phyloP scores from a whole-genome alignment of 345 rosid genomes.

The Eucalyptus regnans region DNA sequence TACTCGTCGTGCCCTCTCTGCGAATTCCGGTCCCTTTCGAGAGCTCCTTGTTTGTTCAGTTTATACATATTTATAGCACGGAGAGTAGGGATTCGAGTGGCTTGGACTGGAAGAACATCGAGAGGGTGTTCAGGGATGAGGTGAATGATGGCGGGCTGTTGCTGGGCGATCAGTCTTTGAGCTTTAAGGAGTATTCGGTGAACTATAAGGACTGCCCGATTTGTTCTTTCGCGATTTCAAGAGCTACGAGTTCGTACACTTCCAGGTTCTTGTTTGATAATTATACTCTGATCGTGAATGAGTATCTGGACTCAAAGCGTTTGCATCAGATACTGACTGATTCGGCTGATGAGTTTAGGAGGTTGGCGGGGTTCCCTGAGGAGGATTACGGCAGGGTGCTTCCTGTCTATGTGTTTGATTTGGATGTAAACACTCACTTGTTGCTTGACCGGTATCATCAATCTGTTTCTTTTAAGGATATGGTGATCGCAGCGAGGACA shows the following conservation, averaged over 20 bases:
- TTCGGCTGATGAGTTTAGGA: constrained; percentile 70
- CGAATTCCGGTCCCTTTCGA: constrained; percentile 85
- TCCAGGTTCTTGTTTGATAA: constrained; percentile 97
- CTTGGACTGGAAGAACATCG: constrained; percentile 62
- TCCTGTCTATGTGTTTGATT: constrained; percentile 93
- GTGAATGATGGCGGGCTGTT: constrained; percentile 53
- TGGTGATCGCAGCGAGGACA: constrained; percentile 94
- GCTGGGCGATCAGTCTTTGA: constrained; percentile 66
- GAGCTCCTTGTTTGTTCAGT: constrained; percentile 65
- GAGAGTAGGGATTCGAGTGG: constrained; percentile 35
- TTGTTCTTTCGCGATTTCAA: constrained; percentile 73
- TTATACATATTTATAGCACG: constrained; percentile 58
- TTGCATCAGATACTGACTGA: constrained; percentile 77
- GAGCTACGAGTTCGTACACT: constrained; percentile 76
- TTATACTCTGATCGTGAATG: constrained; percentile 88
- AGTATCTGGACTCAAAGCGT: constrained; percentile 92
- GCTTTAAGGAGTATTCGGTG: constrained; percentile 47
- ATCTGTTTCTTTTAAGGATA: constrained; percentile 78
- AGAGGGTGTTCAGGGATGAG: constrained; percentile 63
- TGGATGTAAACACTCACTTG: constrained; percentile 49
- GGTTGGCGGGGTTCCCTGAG: constrained; percentile 62
- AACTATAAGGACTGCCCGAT: constrained; percentile 60
- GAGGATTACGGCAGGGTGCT: constrained; percentile 67
- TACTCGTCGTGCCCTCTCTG: constrained; percentile 76
- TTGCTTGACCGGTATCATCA: constrained; percentile 90